Base-by-base conservation (phyloP, 2,329 filamentous ascomycete genomes). In the Ascomycota sp. region DNA sequence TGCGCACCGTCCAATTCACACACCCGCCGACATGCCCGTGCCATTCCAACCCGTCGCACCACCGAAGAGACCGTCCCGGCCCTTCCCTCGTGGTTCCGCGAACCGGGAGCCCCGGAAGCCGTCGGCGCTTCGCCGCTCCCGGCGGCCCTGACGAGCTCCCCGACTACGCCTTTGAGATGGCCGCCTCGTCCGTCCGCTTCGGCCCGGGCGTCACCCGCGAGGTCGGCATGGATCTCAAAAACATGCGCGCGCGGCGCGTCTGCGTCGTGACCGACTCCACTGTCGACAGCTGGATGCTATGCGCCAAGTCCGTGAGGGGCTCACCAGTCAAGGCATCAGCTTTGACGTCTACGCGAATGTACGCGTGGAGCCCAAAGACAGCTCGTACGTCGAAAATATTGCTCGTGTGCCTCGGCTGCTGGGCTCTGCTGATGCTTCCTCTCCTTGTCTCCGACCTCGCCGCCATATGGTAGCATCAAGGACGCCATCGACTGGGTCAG, bases 131-230 rank as follows among this genome's bases (percentile, higher is more conserved):
- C 50, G 83, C 81, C n/a, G 86, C 81, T 0, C 81, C 85, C 0
- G 57, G 77, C 24, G 38, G 46, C 13, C 57, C 77, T 13, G 30
- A 35, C 20, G 55, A 64, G 7, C 65, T 83, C 45, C 93, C 91
- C 50, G 89, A 98, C 51, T 98, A 98, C 56, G 89, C 89, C 10
- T 98, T 98, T 48, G 89, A 98, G 52, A 92, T 98, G 86, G 89
- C 89, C 0, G 83, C 89, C 2, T 92, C 81, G 1, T 81, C 77
- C 20, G 94, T 98, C 45, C 73, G 89, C 9, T 98, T 95, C 43
- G 89, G 89, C 0, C 81, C 82, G 0, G 89, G 89, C 5, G 79
- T 77, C 33, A 98, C 89, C 17, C 81, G 82, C 52, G 89, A 98
- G 53, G 83, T 98, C 13, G 89, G 89, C 38, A 95, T 95, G 89